Conservation (phyloP, 164 flowering plant genomes). For the Chimonanthus praecox region DNA sequence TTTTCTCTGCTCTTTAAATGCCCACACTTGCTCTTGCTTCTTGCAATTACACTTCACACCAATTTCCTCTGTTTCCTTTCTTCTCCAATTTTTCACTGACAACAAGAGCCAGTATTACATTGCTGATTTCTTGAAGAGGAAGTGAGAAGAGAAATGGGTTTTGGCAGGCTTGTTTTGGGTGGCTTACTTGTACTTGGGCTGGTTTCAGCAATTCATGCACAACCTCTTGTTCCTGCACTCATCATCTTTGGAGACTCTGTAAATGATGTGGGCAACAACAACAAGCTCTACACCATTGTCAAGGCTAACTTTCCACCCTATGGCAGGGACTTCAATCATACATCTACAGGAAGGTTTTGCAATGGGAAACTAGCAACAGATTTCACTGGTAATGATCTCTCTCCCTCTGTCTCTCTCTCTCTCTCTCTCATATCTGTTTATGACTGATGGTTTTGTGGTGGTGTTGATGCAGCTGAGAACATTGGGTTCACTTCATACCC, state of each 20-base stretch:
- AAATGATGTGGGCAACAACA: slow-evolving; percentile 86
- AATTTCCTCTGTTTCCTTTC: neutral
- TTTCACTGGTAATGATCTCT: slow-evolving; percentile 51
- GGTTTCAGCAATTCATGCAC: slow-evolving; percentile 35
- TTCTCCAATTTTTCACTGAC: neutral
- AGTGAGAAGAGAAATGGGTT: slow-evolving; percentile 22
- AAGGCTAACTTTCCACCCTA: slow-evolving; percentile 88
- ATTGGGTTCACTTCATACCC: slow-evolving; percentile 82
- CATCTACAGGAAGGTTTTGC: slow-evolving; percentile 86
- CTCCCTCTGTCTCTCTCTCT: neutral
- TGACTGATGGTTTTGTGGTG: neutral
- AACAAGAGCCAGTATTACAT: neutral
- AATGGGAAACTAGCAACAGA: slow-evolving; percentile 93
- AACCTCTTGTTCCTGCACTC: slow-evolving; percentile 69
- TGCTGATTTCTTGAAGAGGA: neutral
- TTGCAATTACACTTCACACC: neutral
- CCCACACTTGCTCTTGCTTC: slow-evolving; percentile 10
- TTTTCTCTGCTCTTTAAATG: slow-evolving; percentile 17
- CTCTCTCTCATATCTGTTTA: neutral
- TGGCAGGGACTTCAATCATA: slow-evolving; percentile 73
- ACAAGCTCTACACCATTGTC: slow-evolving; percentile 49
- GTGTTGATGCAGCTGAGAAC: slow-evolving; percentile 52
- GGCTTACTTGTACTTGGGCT: slow-evolving; percentile 4
- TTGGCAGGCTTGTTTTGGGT: slow-evolving; percentile 14
- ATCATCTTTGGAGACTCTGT: slow-evolving; percentile 89